Conservation (phyloP, 805 yeast species). For the Barnettozyma sp. region DNA sequence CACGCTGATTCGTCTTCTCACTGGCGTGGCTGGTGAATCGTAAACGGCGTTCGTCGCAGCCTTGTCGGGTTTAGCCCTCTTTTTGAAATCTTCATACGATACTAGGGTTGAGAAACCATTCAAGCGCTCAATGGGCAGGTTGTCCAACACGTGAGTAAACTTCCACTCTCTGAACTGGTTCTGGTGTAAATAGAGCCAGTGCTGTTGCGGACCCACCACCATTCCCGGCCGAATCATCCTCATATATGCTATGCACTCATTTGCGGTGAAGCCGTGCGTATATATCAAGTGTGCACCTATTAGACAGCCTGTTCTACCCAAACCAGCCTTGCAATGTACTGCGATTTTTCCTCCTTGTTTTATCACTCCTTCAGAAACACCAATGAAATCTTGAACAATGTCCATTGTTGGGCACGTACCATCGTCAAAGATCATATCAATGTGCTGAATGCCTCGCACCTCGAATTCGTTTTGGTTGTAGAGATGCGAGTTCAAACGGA, state of each 20-base stretch:
- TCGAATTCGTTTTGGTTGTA: slow-evolving; percentile 83
- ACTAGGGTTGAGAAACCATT: slow-evolving; percentile 63
- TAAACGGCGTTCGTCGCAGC: slow-evolving; percentile 1
- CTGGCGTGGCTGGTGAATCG: slow-evolving; percentile 61
- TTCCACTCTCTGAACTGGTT: slow-evolving; percentile 96
- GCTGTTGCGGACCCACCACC: slow-evolving; percentile 99
- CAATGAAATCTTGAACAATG: slow-evolving; percentile 85
- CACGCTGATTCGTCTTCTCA: slow-evolving; percentile 59
- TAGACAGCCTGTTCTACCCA: slow-evolving; percentile 96
- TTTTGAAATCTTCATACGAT: slow-evolving; percentile 53
- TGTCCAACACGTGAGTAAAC: slow-evolving; percentile 78
- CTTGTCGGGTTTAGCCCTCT: slow-evolving; percentile 35
- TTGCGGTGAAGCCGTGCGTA: slow-evolving; percentile 95
- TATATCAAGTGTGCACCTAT: slow-evolving; percentile 96
- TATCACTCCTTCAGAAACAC: slow-evolving; percentile 89
- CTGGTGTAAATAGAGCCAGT: slow-evolving; percentile 95
- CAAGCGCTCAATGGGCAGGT: slow-evolving; percentile 54
- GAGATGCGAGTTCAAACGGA: slow-evolving; percentile 84
- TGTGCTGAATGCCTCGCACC: slow-evolving; percentile 74
- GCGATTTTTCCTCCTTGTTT: slow-evolving; percentile 88
- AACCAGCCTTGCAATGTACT: slow-evolving; percentile 98
- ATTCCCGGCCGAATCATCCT: slow-evolving; percentile 96
- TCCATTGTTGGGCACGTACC: slow-evolving; percentile 97
- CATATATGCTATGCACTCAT: slow-evolving; percentile 94
- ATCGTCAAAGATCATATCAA: slow-evolving; percentile 95